These are phyloP conservation scores for Claviceps spartinae DNA, from an alignment of 2,329 filamentous ascomycete genomes.

Conservation along the genomic window DNA sequence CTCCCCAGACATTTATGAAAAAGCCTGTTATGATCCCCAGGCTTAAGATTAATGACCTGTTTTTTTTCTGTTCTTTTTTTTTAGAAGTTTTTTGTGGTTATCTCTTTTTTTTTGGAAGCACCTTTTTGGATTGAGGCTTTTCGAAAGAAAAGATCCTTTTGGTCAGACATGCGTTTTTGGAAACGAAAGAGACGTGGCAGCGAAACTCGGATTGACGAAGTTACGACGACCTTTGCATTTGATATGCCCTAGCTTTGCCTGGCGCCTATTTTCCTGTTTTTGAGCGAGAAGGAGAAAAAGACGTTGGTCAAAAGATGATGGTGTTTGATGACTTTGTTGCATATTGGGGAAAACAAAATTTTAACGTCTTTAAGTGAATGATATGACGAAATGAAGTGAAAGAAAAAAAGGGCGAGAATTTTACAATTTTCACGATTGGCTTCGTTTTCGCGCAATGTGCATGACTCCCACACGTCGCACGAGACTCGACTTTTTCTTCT, in stretches of 20 bases:
- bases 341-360: conserved; percentile 13
- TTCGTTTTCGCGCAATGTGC: no score
- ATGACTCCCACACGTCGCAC: no score
- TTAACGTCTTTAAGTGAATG: no score
- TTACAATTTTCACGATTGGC: no score
- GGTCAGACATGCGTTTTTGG: conserved; percentile 8
- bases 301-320: conserved; percentile 13
- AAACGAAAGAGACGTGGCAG: conserved; percentile 13
- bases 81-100: no score
- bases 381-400: no score
- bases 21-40: conserved; percentile 25
- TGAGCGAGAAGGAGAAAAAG: conserved; percentile 13
- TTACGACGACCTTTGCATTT: conserved; percentile 18
- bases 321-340: conserved; percentile 20
- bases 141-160: no score
- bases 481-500: no score
- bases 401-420: no score
- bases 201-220: conserved; percentile 20
- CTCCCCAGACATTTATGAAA: conserved; percentile 1
- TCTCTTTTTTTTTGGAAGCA: conserved; percentile 5
- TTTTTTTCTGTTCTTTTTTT: no score
- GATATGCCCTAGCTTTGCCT: conserved; percentile 6
- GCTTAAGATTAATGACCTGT: conserved; percentile 16
- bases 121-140: conserved; percentile 2
- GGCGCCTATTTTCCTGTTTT: conserved; percentile 10